Percentiles rank a stretch among this genome's conserved stretches.
These are phyloP conservation scores for Hypoxylon cercidicola DNA, from an alignment of 495 filamentous ascomycete species.

Conservation along the genomic window DNA sequence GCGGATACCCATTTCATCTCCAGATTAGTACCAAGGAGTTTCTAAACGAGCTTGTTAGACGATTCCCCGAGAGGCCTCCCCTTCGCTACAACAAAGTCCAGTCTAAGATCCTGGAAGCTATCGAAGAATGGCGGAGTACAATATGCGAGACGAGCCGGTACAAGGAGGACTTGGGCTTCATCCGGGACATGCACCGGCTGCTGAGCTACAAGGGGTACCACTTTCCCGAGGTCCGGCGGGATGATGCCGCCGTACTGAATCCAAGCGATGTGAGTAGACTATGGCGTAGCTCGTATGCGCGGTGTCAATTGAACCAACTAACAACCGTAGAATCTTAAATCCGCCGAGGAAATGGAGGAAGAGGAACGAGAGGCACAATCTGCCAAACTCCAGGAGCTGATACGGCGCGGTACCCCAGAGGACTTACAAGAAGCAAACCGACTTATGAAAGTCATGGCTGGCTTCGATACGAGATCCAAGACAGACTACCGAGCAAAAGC, in stretches of 20 bases:
- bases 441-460: constrained; percentile 99
- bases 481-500: constrained; percentile 98
- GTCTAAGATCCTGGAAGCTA: constrained; percentile 90
- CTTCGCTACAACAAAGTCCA: constrained; percentile 87
- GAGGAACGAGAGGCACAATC: constrained; percentile 95
- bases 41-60: constrained; percentile 95
- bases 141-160: constrained; percentile 98
- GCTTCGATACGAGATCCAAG: constrained; percentile 92
- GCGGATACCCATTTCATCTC: constrained; percentile 98
- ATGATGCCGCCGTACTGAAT: constrained; percentile 97
- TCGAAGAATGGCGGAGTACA: constrained; percentile 98
- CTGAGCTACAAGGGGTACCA: constrained; percentile 96
- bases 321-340: constrained; percentile 80
- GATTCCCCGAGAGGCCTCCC: constrained; percentile 94
- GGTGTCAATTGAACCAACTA: constrained; percentile 18
- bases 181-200: constrained; percentile 96
- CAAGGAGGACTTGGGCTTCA: constrained; percentile 95
- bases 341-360: constrained; percentile 98
- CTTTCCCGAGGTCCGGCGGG: constrained; percentile 89
- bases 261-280: constrained; percentile 85
- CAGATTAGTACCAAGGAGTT: constrained; percentile 99
- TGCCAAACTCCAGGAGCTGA: constrained; percentile 96
- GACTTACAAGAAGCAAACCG: constrained; percentile 96
- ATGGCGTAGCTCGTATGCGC: not conserved
- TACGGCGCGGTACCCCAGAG: constrained; percentile 87